Percentiles rank a stretch among this genome's conserved stretches.
phyloP scores from a whole-genome alignment of 1,139 yeast species.

The Arxiozyma heterogenica region DNA sequence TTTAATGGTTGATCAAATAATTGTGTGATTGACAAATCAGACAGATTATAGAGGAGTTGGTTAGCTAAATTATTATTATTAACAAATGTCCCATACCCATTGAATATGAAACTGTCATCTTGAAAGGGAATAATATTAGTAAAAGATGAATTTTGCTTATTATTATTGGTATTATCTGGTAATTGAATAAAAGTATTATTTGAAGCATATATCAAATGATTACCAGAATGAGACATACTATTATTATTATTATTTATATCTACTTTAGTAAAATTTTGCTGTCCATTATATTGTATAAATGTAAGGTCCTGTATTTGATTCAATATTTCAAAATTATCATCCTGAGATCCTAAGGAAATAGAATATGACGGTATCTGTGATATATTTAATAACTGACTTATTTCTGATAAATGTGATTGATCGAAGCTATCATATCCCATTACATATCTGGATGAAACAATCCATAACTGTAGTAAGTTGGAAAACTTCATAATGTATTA shows the following conservation, averaged over 20 bases:
- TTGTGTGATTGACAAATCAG: constrained; percentile 37
- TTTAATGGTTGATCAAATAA: constrained; percentile 34
- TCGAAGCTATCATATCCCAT: background rate
- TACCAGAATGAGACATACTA: constrained; percentile 11
- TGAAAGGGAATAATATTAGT: constrained; percentile 26
- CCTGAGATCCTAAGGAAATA: background rate
- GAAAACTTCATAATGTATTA: background rate
- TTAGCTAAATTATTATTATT: constrained; percentile 34
- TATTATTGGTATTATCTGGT: constrained; percentile 5
- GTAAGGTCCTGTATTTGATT: constrained; percentile 61
- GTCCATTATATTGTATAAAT: constrained; percentile 47
- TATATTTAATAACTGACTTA: background rate
- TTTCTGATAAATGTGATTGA: background rate
- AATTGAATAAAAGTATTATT: constrained; percentile 23
- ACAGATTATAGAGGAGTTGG: constrained; percentile 48
- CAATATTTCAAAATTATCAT: constrained; percentile 45
- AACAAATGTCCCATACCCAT: constrained; percentile 36
- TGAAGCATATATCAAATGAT: constrained; percentile 25
- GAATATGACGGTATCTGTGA: background rate
- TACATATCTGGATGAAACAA: background rate
- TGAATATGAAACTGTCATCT: constrained; percentile 34
- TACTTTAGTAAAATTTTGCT: constrained; percentile 33
- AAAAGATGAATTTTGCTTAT: constrained; percentile 22
- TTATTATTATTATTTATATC: constrained; percentile 10
- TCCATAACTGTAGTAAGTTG: background rate